phyloP scores from a whole-genome alignment of 108 stramenopile genomes.

The Cyclotella kingstonii region DNA sequence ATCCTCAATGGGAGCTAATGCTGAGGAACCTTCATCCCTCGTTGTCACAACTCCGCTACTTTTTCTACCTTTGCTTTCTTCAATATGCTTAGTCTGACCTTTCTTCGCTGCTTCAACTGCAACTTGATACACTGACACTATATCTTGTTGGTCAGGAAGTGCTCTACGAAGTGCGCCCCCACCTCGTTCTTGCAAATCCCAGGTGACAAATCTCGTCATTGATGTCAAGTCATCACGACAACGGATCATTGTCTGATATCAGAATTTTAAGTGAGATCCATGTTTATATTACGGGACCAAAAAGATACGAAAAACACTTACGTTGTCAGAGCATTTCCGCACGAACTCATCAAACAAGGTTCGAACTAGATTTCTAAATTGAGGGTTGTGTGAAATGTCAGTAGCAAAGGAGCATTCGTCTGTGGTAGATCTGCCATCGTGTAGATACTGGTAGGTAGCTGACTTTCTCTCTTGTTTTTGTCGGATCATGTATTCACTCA shows the following conservation, averaged over 20 bases:
- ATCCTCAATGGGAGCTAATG: slow-evolving; percentile 40
- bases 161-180: slow-evolving; percentile 78
- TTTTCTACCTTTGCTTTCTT: slow-evolving; percentile 39
- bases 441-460: slow-evolving; percentile 43
- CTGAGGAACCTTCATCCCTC: slow-evolving; percentile 36
- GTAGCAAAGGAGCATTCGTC: slow-evolving; percentile 24
- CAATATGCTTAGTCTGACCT: slow-evolving; percentile 32
- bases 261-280: background rate
- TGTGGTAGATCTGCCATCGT: slow-evolving; percentile 25
- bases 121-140: slow-evolving; percentile 69
- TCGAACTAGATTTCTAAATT: slow-evolving; percentile 73
- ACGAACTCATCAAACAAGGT: slow-evolving; percentile 85
- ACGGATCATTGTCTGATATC: slow-evolving; percentile 49
- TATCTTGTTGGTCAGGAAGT: slow-evolving; percentile 74
- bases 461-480: slow-evolving; percentile 66
- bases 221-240: slow-evolving; percentile 88
- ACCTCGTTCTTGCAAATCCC: slow-evolving; percentile 87
- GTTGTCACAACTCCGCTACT: slow-evolving; percentile 37
- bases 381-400: slow-evolving; percentile 65
- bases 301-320: slow-evolving; percentile 24
- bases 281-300: background rate
- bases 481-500: slow-evolving; percentile 85
- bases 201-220: slow-evolving; percentile 91
- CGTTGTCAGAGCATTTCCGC: slow-evolving; percentile 64
- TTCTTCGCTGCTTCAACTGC: slow-evolving; percentile 57